Evolutionary conservation across 768 basidiomycete genomes (phyloP).

Genomic region (Lactarius sanguifluus): DNA sequence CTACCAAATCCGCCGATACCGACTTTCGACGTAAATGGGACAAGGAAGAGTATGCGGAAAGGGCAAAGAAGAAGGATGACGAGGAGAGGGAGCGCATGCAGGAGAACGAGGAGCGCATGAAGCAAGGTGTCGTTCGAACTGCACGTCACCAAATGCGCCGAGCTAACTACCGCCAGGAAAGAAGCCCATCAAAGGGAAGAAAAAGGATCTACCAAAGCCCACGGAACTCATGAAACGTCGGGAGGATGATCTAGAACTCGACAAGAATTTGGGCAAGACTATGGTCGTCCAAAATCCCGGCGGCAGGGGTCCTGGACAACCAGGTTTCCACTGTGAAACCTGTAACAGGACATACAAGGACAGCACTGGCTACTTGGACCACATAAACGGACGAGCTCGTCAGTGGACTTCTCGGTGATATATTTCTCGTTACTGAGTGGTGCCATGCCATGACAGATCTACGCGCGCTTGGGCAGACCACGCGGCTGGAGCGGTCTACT

Average conservation of each 20-base stretch:
- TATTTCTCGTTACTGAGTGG: slow-evolving; percentile 8
- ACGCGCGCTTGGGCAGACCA: slow-evolving; percentile 92
- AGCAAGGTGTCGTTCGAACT: slow-evolving; percentile 59
- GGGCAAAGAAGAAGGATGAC: slow-evolving; percentile 43
- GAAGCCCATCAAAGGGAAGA: slow-evolving; percentile 65
- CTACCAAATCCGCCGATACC: slow-evolving; percentile 30
- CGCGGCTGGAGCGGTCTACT: slow-evolving; percentile 85
- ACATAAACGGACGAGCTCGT: slow-evolving; percentile 94
- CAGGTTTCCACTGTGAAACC: slow-evolving; percentile 91
- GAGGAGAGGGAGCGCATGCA: slow-evolving; percentile 40
- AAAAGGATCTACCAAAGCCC: slow-evolving; percentile 85
- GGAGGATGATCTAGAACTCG: slow-evolving; percentile 80
- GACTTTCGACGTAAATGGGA: slow-evolving; percentile 46
- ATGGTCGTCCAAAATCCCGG: slow-evolving; percentile 88
- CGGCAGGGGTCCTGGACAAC: slow-evolving; percentile 83
- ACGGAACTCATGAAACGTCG: slow-evolving; percentile 92
- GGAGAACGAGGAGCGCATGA: slow-evolving; percentile 52
- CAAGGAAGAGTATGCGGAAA: slow-evolving; percentile 45
- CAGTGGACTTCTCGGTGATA: slow-evolving; percentile 39
- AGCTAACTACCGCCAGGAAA: slow-evolving; percentile 56
- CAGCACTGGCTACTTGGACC: slow-evolving; percentile 89
- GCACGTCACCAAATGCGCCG: slow-evolving; percentile 14
- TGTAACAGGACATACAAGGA: slow-evolving; percentile 94
- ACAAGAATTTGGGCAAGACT: slow-evolving; percentile 93
- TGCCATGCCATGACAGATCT: slow-evolving; percentile 58